Evolutionary conservation across 2,329 filamentous ascomycete genomes (phyloP).

Genomic region (Coccinonectria pachysandricola): DNA sequence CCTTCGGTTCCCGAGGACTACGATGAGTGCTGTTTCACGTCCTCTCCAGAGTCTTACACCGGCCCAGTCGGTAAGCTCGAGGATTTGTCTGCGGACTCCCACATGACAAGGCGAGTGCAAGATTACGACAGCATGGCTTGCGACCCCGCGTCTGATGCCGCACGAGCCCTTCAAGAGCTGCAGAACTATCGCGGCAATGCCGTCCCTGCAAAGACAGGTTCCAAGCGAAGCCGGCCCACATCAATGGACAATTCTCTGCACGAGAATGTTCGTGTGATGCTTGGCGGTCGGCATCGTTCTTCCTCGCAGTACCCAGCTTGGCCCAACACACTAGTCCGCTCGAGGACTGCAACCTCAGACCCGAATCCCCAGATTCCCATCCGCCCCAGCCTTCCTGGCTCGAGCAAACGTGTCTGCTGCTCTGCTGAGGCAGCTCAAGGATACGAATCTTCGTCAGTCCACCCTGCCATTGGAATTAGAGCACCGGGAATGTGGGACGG

Average conservation of each 20-base stretch:
- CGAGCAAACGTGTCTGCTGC: slow-evolving; percentile 58
- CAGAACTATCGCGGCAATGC: slow-evolving; percentile 41
- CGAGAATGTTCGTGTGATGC: slow-evolving; percentile 56
- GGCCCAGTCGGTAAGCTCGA: slow-evolving; percentile 41
- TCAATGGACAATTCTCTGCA: slow-evolving; percentile 53
- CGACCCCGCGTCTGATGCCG: slow-evolving; percentile 42
- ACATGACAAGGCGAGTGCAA: slow-evolving; percentile 33
- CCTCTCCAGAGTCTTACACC: slow-evolving; percentile 48
- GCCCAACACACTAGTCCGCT: slow-evolving; percentile 29
- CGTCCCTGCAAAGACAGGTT: slow-evolving; percentile 26
- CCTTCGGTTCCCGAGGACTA: slow-evolving; percentile 48
- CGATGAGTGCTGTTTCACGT: slow-evolving; percentile 38
- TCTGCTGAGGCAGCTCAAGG: slow-evolving; percentile 44
- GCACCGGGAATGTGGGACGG: slow-evolving; percentile 59
- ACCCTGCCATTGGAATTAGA: slow-evolving; percentile 38
- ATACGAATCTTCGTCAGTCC: slow-evolving; percentile 36
- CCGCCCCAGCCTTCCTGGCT: slow-evolving; percentile 34
- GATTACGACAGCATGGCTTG: slow-evolving; percentile 33
- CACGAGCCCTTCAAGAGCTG: slow-evolving; percentile 48
- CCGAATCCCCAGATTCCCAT: slow-evolving; percentile 26
- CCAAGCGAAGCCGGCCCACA: slow-evolving; percentile 49
- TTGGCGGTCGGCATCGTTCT: slow-evolving; percentile 30
- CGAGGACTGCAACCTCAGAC: slow-evolving; percentile 18
- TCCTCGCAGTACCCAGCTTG: slow-evolving; percentile 20
- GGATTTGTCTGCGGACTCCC: slow-evolving; percentile 38